Base-by-base conservation (phyloP, 164 flowering plant genomes). In the Akebia trifoliata region DNA sequence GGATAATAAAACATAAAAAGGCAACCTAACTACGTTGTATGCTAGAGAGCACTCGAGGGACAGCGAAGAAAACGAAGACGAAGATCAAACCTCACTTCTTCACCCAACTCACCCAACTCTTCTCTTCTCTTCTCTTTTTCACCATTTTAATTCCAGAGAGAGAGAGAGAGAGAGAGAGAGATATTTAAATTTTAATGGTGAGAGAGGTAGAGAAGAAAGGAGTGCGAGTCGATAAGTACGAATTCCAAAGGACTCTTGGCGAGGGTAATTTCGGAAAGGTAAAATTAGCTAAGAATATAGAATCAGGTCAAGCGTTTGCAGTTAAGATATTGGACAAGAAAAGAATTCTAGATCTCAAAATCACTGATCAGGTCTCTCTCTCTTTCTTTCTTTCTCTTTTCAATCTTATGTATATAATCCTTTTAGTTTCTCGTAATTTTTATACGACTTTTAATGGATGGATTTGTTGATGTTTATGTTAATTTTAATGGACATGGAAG, bases 211-310 rank as follows among this genome's bases (percentile, higher is more conserved):
- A 57, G 54, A 59, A 57, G 66, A 58, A 62, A 78, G 86, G 85
- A 80, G 81, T 75, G 83, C 82, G 70, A 70, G 68, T 92, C 47
- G 97, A 94, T 6, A 92, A 89, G 62, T 93, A 93, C 78, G 86
- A 89, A 76, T 52, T 93, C 0, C 95, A 94, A 35, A 76, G 78
- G 70, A 84, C 80, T 35, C 73, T 93, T 0, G 98, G 97, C 0
- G 85, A 89, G 62, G 95, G 98, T 21, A 89, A 87, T 69, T 89
- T 87, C 57, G 97, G 95, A 10, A 92, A 89, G 60, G 98, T 92
- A 1, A 89, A 85, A 42, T 78, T 66, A 61, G 97, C 95, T 0
- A 72, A 32, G 62, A 53, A 89, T 57, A 26, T 76, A 1, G 80
- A 80, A 1, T 64, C 98, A 1, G 97, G 95, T 1, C 59, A 54